A percentile compares a stretch with the other conserved stretches of the same genome.
Conservation (phyloP, 192 early-diverging fungal genomes). For the Spizellomyces punctatus region DNA sequence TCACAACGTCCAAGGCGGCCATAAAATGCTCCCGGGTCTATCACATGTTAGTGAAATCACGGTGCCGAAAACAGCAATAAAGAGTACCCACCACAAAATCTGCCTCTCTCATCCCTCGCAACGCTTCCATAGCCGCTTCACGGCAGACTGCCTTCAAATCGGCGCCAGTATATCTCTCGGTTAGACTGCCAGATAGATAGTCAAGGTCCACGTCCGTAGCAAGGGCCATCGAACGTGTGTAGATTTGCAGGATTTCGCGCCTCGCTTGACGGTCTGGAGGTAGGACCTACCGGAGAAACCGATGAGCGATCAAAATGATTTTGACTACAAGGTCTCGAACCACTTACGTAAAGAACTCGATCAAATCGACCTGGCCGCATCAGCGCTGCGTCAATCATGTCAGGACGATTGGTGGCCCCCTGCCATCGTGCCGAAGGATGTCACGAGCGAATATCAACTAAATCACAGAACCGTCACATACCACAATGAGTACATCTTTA, state of each 20-base stretch:
- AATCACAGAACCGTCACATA: no score
- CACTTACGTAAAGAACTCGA: slow-evolving; percentile 69
- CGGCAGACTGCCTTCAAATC: slow-evolving; percentile 70
- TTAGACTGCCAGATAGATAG: slow-evolving; percentile 49
- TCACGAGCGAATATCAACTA: no score
- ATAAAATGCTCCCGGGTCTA: slow-evolving; percentile 57
- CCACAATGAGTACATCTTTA: slow-evolving; percentile 79
- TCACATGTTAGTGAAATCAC: background rate
- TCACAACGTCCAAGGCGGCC: slow-evolving; percentile 53
- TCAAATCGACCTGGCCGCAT: slow-evolving; percentile 88
- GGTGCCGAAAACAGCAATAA: slow-evolving; percentile 1
- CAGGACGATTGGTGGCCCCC: slow-evolving; percentile 85
- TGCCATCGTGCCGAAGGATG: no score
- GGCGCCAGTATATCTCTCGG: slow-evolving; percentile 75
- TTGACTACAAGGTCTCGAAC: background rate
- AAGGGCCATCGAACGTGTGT: slow-evolving; percentile 64
- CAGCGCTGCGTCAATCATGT: slow-evolving; percentile 86
- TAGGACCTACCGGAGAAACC: slow-evolving; percentile 47
- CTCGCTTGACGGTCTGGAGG: slow-evolving; percentile 57
- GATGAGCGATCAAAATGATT: background rate
- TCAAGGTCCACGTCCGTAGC: slow-evolving; percentile 51
- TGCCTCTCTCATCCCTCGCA: slow-evolving; percentile 34
- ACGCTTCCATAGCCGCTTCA: slow-evolving; percentile 58
- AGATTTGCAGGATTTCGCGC: slow-evolving; percentile 65
- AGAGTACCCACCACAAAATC: slow-evolving; percentile 22